A percentile compares a stretch with the other conserved stretches of the same genome.
phyloP scores from a whole-genome alignment of 1,284 basidiomycete genomes.

The Trametes polyzona region DNA sequence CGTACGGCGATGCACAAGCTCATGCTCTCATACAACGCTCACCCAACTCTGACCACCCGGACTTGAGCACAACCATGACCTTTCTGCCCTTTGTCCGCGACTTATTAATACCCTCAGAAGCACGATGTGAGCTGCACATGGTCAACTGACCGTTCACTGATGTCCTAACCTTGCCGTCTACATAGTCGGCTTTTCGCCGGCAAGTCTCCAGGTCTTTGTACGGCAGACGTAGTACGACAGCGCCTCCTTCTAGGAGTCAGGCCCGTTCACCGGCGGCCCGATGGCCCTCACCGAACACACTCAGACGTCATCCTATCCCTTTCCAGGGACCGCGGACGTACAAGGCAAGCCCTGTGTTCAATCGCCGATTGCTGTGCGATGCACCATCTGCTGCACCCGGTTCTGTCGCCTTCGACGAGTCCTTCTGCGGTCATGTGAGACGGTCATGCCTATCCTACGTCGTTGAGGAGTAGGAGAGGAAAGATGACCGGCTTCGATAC shows the following conservation, averaged over 20 bases:
- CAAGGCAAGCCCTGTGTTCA: constrained; percentile 20
- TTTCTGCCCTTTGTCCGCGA: constrained; percentile 9
- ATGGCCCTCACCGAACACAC: constrained; percentile 10
- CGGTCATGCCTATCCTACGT: neutral
- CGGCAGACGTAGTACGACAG: neutral
- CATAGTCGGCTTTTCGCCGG: constrained; percentile 12
- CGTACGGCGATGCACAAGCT: neutral
- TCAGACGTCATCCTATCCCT: constrained; percentile 7
- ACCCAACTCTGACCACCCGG: neutral
- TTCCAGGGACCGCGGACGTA: neutral
- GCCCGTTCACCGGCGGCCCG: constrained; percentile 14
- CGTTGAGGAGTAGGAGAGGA: neutral
- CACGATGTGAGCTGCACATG: neutral
- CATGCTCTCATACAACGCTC: neutral
- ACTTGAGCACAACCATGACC: constrained; percentile 10
- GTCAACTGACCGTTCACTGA: constrained; percentile 10
- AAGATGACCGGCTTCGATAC: neutral
- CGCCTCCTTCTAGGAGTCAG: neutral
- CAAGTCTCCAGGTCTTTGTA: constrained; percentile 3
- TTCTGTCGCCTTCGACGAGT: neutral
- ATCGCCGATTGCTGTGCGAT: neutral
- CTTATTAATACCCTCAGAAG: neutral
- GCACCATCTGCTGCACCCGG: constrained; percentile 6
- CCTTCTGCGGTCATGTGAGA: constrained; percentile 1
- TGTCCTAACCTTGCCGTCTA: neutral